A percentile compares a stretch with the other conserved stretches of the same genome.
Conservation (phyloP, 768 basidiomycete species). For the Russula abietina region DNA sequence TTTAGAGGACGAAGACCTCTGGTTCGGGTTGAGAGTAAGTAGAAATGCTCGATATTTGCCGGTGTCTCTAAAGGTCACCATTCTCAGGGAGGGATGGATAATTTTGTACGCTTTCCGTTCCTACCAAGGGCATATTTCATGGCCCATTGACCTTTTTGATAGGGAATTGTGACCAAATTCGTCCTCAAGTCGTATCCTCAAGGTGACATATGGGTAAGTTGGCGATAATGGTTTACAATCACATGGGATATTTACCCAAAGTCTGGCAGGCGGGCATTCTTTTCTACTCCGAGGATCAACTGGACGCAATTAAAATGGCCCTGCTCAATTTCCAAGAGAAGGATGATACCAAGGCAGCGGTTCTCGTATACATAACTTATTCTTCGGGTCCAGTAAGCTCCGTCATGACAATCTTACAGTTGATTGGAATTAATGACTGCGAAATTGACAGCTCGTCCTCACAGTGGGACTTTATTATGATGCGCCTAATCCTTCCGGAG, state of each 20-base stretch:
- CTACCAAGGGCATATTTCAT: neutral
- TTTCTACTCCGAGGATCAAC: neutral
- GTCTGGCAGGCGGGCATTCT: neutral
- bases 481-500: no score
- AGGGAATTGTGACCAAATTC: conserved; percentile 15
- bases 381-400: no score
- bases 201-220: conserved; percentile 28
- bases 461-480: no score
- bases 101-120: conserved; percentile 8
- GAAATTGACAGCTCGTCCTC: no score
- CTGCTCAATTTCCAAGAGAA: conserved; percentile 9
- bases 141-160: neutral
- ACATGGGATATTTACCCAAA: neutral
- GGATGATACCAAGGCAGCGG: conserved; percentile 2
- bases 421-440: no score
- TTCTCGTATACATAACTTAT: no score
- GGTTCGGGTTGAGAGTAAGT: no score
- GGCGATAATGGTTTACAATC: neutral
- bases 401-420: no score
- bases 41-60: no score
- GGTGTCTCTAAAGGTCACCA: no score
- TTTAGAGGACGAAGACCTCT: no score
- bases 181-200: conserved; percentile 24
- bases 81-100: conserved; percentile 16
- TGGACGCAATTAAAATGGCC: neutral